phyloP scores from a whole-genome alignment of 306 rosid genomes.

The Acacia acuminata region DNA sequence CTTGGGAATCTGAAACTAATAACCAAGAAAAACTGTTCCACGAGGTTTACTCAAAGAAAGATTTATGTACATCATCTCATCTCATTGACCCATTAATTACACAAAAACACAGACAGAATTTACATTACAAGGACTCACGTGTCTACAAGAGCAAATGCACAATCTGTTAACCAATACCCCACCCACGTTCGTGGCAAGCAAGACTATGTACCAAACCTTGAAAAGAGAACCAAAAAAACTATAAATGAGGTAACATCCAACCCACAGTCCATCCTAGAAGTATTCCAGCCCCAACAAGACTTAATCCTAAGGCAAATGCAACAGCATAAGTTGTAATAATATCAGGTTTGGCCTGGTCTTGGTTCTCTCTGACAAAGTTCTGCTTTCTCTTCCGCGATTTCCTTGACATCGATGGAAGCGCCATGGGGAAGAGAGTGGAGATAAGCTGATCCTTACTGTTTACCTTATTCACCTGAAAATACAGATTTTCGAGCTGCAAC shows the following conservation, averaged over 20 bases:
- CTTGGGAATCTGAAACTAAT: not conserved
- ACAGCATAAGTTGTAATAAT: conserved; percentile 59
- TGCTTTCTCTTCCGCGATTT: conserved; percentile 55
- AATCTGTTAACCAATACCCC: conserved; percentile 23
- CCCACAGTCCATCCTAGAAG: conserved; percentile 96
- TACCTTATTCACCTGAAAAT: conserved; percentile 51
- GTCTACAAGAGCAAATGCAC: conserved; percentile 33
- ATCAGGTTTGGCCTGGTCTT: conserved; percentile 39
- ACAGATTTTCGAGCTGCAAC: conserved; percentile 77
- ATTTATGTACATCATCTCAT: conserved; percentile 39
- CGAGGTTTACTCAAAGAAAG: conserved; percentile 11
- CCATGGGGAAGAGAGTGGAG: conserved; percentile 56
- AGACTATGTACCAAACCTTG: conserved; percentile 30
- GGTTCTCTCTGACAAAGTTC: conserved; percentile 30
- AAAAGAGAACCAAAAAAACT: conserved; percentile 1
- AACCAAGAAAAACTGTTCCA: conserved; percentile 5
- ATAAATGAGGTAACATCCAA: conserved; percentile 80
- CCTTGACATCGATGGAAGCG: conserved; percentile 61
- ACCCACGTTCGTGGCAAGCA: conserved; percentile 31
- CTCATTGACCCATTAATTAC: conserved; percentile 31
- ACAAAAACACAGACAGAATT: conserved; percentile 28
- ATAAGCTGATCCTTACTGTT: conserved; percentile 50
- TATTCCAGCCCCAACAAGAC: conserved; percentile 93
- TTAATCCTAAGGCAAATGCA: conserved; percentile 80
- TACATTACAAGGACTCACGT: conserved; percentile 32